Conservation (phyloP, 179 eudicot genomes). For the Beta corolliflora region DNA sequence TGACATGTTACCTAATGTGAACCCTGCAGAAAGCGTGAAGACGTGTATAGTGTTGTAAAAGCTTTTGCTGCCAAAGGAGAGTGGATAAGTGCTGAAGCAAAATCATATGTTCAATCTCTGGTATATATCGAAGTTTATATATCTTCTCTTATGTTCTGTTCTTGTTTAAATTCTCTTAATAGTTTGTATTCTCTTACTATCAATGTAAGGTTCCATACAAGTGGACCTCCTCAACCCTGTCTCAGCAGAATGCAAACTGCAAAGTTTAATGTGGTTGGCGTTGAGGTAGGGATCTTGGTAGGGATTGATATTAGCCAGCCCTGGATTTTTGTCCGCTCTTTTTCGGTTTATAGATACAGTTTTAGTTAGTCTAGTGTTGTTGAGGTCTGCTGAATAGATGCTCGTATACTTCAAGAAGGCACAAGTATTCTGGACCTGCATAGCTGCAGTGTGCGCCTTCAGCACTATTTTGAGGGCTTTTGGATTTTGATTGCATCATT, state of each 20-base stretch:
- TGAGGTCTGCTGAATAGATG: neutral
- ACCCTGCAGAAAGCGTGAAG: conserved; percentile 78
- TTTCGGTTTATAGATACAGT: neutral
- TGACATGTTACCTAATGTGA: conserved; percentile 24
- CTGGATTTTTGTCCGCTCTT: neutral
- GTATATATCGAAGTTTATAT: conserved; percentile 44
- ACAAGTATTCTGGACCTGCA: neutral
- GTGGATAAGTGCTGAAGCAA: conserved; percentile 63
- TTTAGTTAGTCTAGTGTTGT: neutral
- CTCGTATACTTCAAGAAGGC: neutral
- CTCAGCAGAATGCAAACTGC: neutral
- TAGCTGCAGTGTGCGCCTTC: neutral
- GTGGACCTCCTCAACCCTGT: neutral
- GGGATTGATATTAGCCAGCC: neutral
- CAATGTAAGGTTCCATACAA: neutral
- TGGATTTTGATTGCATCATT: neutral
- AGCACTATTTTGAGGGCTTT: neutral
- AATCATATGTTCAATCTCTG: conserved; percentile 65
- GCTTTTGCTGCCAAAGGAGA: conserved; percentile 78
- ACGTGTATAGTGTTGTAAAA: conserved; percentile 79
- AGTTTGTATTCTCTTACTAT: neutral
- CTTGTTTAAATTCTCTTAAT: neutral
- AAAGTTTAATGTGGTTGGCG: neutral
- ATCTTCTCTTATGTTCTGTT: neutral
- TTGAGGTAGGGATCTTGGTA: neutral